Conservation (phyloP, 108 stramenopile genomes). For the Chaetoceros muelleri region DNA sequence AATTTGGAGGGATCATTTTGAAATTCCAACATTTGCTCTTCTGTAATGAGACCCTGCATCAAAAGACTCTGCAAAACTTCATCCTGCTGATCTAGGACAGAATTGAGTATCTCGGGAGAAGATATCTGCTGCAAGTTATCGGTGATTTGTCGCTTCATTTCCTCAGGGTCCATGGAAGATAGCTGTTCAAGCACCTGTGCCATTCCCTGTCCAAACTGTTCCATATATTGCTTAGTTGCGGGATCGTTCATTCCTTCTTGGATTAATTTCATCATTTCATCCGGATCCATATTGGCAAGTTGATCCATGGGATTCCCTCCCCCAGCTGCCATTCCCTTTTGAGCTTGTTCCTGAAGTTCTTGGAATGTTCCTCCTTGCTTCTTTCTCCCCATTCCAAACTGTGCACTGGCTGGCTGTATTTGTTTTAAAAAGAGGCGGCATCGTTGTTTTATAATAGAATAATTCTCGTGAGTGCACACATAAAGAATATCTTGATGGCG, state of each 20-base stretch:
- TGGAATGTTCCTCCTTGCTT: slow-evolving; percentile 30
- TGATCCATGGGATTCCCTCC: slow-evolving; percentile 43
- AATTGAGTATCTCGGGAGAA: slow-evolving; percentile 26
- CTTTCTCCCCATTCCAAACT: slow-evolving; percentile 54
- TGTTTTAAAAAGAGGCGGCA: neutral
- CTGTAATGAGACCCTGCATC: slow-evolving; percentile 41
- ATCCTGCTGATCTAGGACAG: slow-evolving; percentile 44
- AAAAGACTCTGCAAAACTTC: slow-evolving; percentile 58
- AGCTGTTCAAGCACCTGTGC: neutral
- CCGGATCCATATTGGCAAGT: slow-evolving; percentile 64
- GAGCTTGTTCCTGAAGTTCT: slow-evolving; percentile 45
- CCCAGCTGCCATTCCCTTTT: slow-evolving; percentile 13
- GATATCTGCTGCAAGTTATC: slow-evolving; percentile 16
- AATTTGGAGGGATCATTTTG: slow-evolving; percentile 65
- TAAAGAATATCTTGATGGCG: neutral
- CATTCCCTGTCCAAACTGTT: neutral
- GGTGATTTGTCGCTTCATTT: slow-evolving; percentile 3
- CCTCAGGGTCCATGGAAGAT: slow-evolving; percentile 32
- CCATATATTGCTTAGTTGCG: slow-evolving; percentile 1
- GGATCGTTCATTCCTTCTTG: slow-evolving; percentile 45
- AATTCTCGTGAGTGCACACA: neutral
- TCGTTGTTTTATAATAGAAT: neutral
- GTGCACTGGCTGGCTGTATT: slow-evolving; percentile 34
- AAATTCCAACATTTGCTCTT: slow-evolving; percentile 58
- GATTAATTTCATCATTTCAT: slow-evolving; percentile 64